Base-by-base conservation (phyloP, 805 yeast species). In the Saccharomycopsis lassenensis region DNA sequence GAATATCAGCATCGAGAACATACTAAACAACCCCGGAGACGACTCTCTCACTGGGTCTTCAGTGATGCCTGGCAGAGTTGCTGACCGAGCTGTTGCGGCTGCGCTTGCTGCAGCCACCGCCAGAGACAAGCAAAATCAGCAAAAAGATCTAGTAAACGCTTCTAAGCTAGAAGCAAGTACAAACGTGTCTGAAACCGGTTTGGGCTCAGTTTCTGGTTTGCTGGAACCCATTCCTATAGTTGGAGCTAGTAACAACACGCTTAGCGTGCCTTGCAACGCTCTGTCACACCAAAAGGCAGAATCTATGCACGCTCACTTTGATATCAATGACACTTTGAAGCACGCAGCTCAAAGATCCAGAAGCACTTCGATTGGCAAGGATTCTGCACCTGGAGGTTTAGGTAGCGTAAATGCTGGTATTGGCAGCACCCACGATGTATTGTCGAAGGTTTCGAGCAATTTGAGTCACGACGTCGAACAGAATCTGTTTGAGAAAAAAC, bases 281-380 rank as follows among this genome's bases (percentile, higher is more conserved):
- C n/a, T n/a, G n/a, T n/a, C n/a, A n/a, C 39, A 71, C 49, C 69
- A 70, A 46, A 69, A 73, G 52, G 52, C 68, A 15, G 67, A 80
- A 12, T 69, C 82, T 1, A 77, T 77, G 44, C 94, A 82, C 56
- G 86, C 91, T 0, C 94, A 81, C 56, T 82, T 82, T 52, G 69
- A 67, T 46, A 75, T 74, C 7, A 81, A 76, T 43, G 87, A 80
- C 39, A 64, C 78, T 1, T 52, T 73, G n/a, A 77, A 71, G 49
- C 76, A 68, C 47, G 62, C 61, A 4, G 52, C 56, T 2, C 45
- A 41, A 33, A 49, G 59, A 11, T 52, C 54, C 6, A 50, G 66
- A 33, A 50, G 54, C 32, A 48, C 62, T 46, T 53, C 57, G 36
- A 51, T 49, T 29, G 51, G 54, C 16, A 57, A 46, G 6, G 53